Evolutionary conservation across 1,284 basidiomycete genomes (phyloP).

Genomic region (Meripilus lineatus): DNA sequence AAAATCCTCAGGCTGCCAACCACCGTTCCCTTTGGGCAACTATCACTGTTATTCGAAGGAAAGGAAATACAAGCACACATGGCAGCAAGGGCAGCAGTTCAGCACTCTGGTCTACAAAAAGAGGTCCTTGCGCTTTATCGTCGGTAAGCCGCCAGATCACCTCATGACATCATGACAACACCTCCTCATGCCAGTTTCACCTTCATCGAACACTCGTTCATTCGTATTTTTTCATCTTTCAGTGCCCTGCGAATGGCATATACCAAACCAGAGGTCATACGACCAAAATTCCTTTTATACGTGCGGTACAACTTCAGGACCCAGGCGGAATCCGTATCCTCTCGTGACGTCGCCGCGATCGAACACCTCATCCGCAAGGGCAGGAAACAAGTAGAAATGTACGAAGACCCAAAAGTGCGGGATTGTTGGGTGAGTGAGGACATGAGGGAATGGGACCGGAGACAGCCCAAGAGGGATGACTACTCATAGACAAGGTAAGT

Average conservation of each 20-base stretch:
- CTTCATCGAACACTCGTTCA: no score
- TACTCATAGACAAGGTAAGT: neutral
- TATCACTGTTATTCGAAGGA: no score
- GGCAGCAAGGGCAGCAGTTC: neutral
- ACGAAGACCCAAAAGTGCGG: conserved; percentile 58
- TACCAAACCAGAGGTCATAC: conserved; percentile 54
- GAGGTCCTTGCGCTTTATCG: conserved; percentile 71
- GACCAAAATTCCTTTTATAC: conserved; percentile 60
- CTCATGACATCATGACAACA: no score
- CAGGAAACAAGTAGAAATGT: conserved; percentile 59
- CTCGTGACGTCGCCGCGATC: conserved; percentile 60
- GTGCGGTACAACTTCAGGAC: conserved; percentile 64
- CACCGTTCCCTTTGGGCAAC: neutral
- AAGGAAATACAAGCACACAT: no score
- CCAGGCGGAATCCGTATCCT: conserved; percentile 53
- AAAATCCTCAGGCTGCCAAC: neutral
- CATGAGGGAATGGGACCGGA: conserved; percentile 58
- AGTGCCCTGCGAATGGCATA: conserved; percentile 72
- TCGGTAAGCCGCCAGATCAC: conserved; percentile 39
- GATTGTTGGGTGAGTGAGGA: conserved; percentile 68
- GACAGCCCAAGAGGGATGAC: no score
- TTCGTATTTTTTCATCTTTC: conserved; percentile 1
- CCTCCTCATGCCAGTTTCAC: no score
- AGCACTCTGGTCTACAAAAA: conserved; percentile 60
- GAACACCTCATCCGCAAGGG: conserved; percentile 71